Base-by-base conservation (phyloP, 495 filamentous ascomycete genomes). In the Podospora tetraspora region DNA sequence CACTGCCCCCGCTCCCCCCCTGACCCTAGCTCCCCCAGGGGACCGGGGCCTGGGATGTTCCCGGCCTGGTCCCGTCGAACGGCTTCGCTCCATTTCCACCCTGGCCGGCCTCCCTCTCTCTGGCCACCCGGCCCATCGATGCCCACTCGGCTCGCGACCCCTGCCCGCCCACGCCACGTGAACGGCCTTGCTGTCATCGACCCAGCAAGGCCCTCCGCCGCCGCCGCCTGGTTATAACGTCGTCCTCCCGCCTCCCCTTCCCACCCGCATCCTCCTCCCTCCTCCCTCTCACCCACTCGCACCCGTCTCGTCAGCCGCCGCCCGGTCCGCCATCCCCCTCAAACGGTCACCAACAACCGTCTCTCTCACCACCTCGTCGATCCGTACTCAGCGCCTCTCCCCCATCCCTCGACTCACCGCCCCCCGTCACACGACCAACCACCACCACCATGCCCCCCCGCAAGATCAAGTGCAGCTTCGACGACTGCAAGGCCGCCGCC, bases 391-490 rank as follows among this genome's bases (percentile, higher is more conserved):
- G 29, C 29, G 29, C 29, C 34, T 16, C 19, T 3, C 30, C 21
- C 25, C 63, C 61, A 37, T 57, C 64, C 59, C 43, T n/a, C 57
- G 27, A 52, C 62, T 61, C 27, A 32, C 61, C 57, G 60, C 27
- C 13, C 68, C 1, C 9, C 11, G 9, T 32, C 9, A 24, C 34
- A 16, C 22, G 67, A 62, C 69, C 64, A 27, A 69, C 73, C 62
- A 73, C 71, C 71, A 76, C 69, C 80, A 87, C 81, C 79, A 87
- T 84, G 81, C 79, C 91, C 70, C 85, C 89, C 69, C 92, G 90
- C 81, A 96, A 93, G 86, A 88, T 90, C 70, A 87, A 89, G 68
- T 99, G 95, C 85, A 89, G 86, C 69, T 92, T 90, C 84, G 93
- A 92, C 81, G 89, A 91, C 69, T 99, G 95, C 87, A 92, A 86